phyloP scores from a whole-genome alignment of 2,329 filamentous ascomycete genomes.

The Kalmusia sp. region DNA sequence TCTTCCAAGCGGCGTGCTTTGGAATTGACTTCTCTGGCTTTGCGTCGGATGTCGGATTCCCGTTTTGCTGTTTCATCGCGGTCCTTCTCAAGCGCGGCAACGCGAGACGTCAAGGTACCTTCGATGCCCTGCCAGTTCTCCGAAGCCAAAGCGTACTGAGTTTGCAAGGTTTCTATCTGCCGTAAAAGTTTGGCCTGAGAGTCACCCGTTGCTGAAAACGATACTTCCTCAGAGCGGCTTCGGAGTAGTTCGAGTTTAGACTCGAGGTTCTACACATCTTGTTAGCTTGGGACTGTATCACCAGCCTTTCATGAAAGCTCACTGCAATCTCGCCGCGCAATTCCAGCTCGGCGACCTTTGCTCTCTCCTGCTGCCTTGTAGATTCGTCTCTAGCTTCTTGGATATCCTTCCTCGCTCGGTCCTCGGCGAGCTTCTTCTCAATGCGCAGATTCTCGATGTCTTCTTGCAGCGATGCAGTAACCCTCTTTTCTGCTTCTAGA shows the following conservation, averaged over 20 bases:
- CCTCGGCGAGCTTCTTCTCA: conserved; percentile 77
- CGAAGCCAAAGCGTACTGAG: conserved; percentile 90
- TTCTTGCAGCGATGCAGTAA: conserved; percentile 63
- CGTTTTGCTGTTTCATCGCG: conserved; percentile 83
- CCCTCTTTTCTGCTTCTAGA: conserved; percentile 69
- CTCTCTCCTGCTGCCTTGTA: conserved; percentile 74
- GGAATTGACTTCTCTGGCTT: conserved; percentile 81
- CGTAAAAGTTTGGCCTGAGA: conserved; percentile 87
- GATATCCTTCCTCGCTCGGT: conserved; percentile 74
- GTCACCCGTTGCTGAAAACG: conserved; percentile 81
- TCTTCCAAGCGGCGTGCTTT: conserved; percentile 77
- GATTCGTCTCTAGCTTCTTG: conserved; percentile 75
- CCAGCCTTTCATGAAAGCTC: conserved; percentile 13
- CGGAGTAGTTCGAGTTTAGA: conserved; percentile 89
- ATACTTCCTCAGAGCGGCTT: conserved; percentile 84
- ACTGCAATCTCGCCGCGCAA: conserved; percentile 76
- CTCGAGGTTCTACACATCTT: conserved; percentile 70
- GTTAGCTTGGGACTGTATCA: conserved; percentile 28
- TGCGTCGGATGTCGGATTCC: conserved; percentile 87
- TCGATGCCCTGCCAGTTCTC: conserved; percentile 99
- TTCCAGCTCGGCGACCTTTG: conserved; percentile 74
- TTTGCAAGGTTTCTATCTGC: conserved; percentile 94
- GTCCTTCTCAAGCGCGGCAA: conserved; percentile 84
- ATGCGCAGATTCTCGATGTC: conserved; percentile 71
- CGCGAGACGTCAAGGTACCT: conserved; percentile 78